Evolutionary conservation across 148 eudicot genomes (phyloP).

Genomic region (Cornus kousa): DNA sequence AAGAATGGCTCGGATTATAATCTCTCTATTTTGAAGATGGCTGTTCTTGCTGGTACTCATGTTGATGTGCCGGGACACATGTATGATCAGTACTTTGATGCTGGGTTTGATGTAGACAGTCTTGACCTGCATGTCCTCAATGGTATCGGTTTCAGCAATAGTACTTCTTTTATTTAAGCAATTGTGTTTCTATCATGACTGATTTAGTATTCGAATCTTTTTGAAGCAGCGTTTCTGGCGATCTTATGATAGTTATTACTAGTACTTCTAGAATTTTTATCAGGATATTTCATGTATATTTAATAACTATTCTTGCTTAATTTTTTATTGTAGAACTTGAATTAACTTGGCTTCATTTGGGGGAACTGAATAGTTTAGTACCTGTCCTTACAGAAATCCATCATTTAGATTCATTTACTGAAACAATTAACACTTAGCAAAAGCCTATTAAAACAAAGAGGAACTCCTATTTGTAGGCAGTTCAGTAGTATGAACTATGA

Average conservation of each 20-base stretch:
- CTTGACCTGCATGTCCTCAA: constrained; percentile 52
- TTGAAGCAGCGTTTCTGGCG: neutral
- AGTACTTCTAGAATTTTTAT: neutral
- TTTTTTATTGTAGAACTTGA: neutral
- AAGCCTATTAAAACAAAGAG: neutral
- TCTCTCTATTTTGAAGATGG: constrained; percentile 42
- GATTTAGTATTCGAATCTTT: neutral
- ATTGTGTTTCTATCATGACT: neutral
- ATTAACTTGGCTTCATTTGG: neutral
- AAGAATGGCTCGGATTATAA: constrained; percentile 50
- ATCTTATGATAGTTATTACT: neutral
- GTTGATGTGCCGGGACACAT: constrained; percentile 65
- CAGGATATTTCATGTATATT: neutral
- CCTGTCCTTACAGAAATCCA: neutral
- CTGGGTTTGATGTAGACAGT: constrained; percentile 54
- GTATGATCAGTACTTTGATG: constrained; percentile 38
- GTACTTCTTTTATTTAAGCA: neutral
- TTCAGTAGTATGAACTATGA: too few species aligned
- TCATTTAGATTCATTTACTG: neutral
- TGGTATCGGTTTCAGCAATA: constrained; percentile 25
- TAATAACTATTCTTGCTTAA: neutral
- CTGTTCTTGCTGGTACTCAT: constrained; percentile 55
- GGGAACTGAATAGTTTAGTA: neutral
- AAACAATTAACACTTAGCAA: neutral
- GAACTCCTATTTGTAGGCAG: neutral